phyloP scores from a whole-genome alignment of 768 basidiomycete species.

The Mycena indigotica region DNA sequence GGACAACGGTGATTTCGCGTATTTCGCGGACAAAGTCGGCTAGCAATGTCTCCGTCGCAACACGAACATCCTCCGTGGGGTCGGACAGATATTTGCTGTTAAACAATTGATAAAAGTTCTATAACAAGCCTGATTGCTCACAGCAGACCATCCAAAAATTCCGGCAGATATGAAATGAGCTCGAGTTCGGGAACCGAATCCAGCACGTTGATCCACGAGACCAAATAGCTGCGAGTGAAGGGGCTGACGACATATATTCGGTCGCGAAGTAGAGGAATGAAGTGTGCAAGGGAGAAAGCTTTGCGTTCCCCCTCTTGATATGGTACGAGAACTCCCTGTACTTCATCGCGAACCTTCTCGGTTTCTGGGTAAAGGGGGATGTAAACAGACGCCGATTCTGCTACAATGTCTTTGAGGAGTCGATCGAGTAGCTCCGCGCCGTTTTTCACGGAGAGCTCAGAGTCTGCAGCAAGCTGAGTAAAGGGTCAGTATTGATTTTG shows the following conservation, averaged over 20 bases:
- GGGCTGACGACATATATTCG: constrained; percentile 95
- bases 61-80: constrained; percentile 89
- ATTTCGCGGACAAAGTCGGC: constrained; percentile 92
- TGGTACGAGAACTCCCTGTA: constrained; percentile 64
- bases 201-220: constrained; percentile 93
- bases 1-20: constrained; percentile 77
- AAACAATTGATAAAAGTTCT: constrained; percentile 10
- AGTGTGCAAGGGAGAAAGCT: constrained; percentile 92
- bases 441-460: constrained; percentile 95
- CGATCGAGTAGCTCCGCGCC: constrained; percentile 96
- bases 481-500: constrained; percentile 5
- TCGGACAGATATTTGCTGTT: constrained; percentile 92
- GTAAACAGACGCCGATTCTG: constrained; percentile 94
- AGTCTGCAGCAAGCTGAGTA: constrained; percentile 92
- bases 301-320: constrained; percentile 64
- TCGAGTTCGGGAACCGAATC: constrained; percentile 97
- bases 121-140: constrained; percentile 42
- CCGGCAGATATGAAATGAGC: constrained; percentile 90
- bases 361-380: constrained; percentile 86
- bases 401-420: constrained; percentile 96
- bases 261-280: constrained; percentile 91
- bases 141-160: constrained; percentile 93
- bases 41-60: constrained; percentile 86
- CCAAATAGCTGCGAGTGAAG: constrained; percentile 94
- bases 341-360: constrained; percentile 62